Base-by-base conservation (phyloP, 73 alveolate genomes). In the Loxodes magnus region DNA sequence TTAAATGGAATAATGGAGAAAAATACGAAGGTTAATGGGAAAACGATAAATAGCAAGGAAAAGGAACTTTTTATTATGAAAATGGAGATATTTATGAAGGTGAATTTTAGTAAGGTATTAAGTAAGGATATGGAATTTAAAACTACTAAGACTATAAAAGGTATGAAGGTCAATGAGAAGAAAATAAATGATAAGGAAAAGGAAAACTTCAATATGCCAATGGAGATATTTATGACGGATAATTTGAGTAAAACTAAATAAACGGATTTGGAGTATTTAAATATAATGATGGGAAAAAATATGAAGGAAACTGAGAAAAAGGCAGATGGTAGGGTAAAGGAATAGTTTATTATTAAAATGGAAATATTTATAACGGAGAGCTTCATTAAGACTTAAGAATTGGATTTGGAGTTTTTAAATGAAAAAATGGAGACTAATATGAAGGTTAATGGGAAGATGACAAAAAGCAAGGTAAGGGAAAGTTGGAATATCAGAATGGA, bases 11-110 rank as follows among this genome's bases (percentile, higher is more conserved):
- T n/a, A 22, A 17, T 10, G 59, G 59, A 7, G 27, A 12, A 5
- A 41, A 25, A n/a, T 46, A 46, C 27, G 36, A 46, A 16, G 59
- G 59, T 10, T 25, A 46, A 5, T 46, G 28, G 2, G 27, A 24
- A 21, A 41, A 17, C 2, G 15, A n/a, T 1, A 9, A n/a, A 24
- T 23, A 25, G 1, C 22, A 25, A 46, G 50, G 53, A 7, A 23
- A 7, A 12, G 59, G 53, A 1, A 10, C 16, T 12, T n/a, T 46
- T 10, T 10, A 7, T 22, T 46, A 19, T 1, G 27, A 7, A 0
- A 24, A 46, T 3, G 39, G 39, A 24, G 5, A 5, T 7, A 5
- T 19, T 5, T 46, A 46, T 46, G 15, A 17, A 25, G 59, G 59
- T 7, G 17, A 19, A 2, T 5, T 46, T 0, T n/a, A 17, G 10